These are phyloP conservation scores for Fusarium chuoi DNA, from an alignment of 2,329 filamentous ascomycete genomes.

Conservation along the genomic window DNA sequence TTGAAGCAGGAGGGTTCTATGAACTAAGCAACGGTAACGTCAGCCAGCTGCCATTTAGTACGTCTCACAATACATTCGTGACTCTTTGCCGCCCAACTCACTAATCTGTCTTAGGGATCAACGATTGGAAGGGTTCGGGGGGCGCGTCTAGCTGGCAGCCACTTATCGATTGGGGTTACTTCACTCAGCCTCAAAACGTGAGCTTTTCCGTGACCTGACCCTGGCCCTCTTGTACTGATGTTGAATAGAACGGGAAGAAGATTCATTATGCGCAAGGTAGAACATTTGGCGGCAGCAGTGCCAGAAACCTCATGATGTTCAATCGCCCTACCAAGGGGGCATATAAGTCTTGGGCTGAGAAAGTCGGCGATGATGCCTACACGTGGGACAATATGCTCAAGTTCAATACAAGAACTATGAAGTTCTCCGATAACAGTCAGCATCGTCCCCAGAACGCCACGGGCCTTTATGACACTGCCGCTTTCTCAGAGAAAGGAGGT, in stretches of 20 bases:
- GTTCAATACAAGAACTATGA: background rate
- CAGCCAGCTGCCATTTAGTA: background rate
- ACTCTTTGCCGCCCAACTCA: too few species aligned
- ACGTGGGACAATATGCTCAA: background rate
- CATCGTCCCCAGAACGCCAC: background rate
- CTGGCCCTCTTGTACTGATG: background rate
- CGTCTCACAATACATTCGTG: background rate
- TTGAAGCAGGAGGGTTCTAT: background rate
- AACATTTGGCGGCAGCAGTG: background rate
- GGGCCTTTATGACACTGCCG: background rate
- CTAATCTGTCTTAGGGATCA: background rate
- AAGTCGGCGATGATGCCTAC: background rate
- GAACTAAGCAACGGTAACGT: constrained; percentile 1
- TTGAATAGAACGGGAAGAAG: background rate
- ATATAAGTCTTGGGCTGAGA: background rate
- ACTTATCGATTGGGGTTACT: background rate
- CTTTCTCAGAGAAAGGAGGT: background rate
- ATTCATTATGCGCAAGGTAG: background rate
- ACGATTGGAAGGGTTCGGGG: background rate
- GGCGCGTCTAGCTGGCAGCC: background rate
- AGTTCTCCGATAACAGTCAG: background rate
- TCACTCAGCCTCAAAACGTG: background rate
- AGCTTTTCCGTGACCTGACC: background rate
- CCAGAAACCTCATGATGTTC: constrained; percentile 2
- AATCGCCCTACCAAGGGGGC: background rate